These are phyloP conservation scores for Colletotrichum godetiae DNA, from an alignment of 2,329 filamentous ascomycete species.

Conservation along the genomic window DNA sequence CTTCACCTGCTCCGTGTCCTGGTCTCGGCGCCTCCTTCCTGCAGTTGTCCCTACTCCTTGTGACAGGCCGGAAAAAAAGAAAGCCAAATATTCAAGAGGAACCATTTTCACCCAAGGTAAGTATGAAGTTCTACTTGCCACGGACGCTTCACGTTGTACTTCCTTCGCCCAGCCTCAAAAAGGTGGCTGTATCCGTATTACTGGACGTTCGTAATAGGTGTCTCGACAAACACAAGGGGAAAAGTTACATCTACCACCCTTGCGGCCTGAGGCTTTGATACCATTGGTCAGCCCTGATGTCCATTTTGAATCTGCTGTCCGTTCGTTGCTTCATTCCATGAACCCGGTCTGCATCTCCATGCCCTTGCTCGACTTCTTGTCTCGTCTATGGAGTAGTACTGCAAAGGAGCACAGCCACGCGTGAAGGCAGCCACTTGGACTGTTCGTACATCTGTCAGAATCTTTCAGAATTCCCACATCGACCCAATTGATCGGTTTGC, in stretches of 20 bases:
- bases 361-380: neutral
- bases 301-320: neutral
- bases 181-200: neutral
- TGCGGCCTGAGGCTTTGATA: conserved; percentile 1
- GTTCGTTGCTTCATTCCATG: conserved; percentile 11
- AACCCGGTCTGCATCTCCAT: conserved; percentile 14
- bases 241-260: neutral
- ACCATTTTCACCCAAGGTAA: neutral
- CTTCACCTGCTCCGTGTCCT: neutral
- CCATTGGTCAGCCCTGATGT: conserved; percentile 17
- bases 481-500: neutral
- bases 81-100: neutral
- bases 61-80: neutral
- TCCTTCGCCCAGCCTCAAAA: neutral
- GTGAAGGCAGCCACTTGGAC: conserved; percentile 5
- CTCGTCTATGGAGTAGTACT: neutral
- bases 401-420: conserved; percentile 17
- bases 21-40: conserved; percentile 17
- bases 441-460: neutral
- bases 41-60: neutral
- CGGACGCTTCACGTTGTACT: neutral
- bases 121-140: too few relatives aligned
- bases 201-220: too few relatives aligned
- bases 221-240: neutral
- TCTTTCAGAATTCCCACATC: neutral